A percentile compares a stretch with the other conserved stretches of the same genome.
Evolutionary conservation across 2,329 filamentous ascomycete species (phyloP).

Genomic region (Arachnomyces sp.): DNA sequence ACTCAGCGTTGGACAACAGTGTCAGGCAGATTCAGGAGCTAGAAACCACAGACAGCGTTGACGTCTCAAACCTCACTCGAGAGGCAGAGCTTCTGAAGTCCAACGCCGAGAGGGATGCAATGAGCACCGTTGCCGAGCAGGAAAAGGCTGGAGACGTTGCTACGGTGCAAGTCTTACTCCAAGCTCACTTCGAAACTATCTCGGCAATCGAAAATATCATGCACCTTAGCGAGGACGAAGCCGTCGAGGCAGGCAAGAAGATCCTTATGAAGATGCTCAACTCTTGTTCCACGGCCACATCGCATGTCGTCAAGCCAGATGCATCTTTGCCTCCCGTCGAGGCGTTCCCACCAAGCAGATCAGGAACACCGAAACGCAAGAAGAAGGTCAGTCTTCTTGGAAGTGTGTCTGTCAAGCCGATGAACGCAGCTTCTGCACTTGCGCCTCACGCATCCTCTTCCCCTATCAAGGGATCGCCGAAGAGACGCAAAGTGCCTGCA

Average conservation of each 20-base stretch:
- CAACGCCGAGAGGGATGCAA: slow-evolving; percentile 71
- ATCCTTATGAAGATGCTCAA: slow-evolving; percentile 72
- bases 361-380: slow-evolving; percentile 67
- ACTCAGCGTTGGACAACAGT: slow-evolving; percentile 79
- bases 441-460: slow-evolving; percentile 39
- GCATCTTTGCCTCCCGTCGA: slow-evolving; percentile 51
- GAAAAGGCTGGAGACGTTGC: slow-evolving; percentile 72
- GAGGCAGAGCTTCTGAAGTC: slow-evolving; percentile 82
- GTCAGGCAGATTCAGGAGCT: slow-evolving; percentile 66
- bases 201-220: slow-evolving; percentile 73
- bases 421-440: slow-evolving; percentile 24
- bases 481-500: slow-evolving; percentile 57
- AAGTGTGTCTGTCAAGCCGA: slow-evolving; percentile 19
- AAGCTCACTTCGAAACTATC: slow-evolving; percentile 87
- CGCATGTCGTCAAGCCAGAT: slow-evolving; percentile 86
- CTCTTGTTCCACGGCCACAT: slow-evolving; percentile 62
- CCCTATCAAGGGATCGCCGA: slow-evolving; percentile 70
- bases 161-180: slow-evolving; percentile 72
- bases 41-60: slow-evolving; percentile 57
- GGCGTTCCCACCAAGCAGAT: slow-evolving; percentile 59
- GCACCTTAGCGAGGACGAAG: slow-evolving; percentile 73
- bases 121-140: slow-evolving; percentile 69
- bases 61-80: slow-evolving; percentile 62
- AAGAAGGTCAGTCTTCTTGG: slow-evolving; percentile 42
- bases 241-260: slow-evolving; percentile 66